These are phyloP conservation scores for Nicotiana benthamiana DNA, from an alignment of 257 asterid species.

Conservation along the genomic window DNA sequence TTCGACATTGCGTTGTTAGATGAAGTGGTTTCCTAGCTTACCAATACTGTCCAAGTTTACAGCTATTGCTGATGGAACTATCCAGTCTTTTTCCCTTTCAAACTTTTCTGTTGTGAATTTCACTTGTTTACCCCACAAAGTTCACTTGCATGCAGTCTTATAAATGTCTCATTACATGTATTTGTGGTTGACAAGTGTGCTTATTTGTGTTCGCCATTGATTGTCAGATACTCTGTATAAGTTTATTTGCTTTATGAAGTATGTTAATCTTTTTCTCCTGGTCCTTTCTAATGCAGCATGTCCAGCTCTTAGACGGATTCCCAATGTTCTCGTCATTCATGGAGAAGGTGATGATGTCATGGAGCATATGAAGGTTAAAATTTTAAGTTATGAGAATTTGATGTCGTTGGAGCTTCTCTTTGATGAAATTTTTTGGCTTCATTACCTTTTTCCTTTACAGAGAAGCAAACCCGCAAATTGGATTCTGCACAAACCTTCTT, in stretches of 20 bases:
- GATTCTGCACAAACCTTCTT: slow-evolving; percentile 93
- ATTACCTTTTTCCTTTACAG: slow-evolving; percentile 39
- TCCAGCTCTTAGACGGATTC: slow-evolving; percentile 58
- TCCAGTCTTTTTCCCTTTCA: background rate
- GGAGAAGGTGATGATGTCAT: slow-evolving; percentile 89
- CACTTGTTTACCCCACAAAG: background rate
- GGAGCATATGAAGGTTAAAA: slow-evolving; percentile 80
- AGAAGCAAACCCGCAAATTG: slow-evolving; percentile 69
- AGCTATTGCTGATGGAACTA: background rate
- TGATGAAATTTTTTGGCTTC: slow-evolving; percentile 11
- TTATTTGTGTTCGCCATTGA: background rate
- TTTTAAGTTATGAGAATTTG: slow-evolving; percentile 1
- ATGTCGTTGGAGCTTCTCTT: slow-evolving; percentile 18
- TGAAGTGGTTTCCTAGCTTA: background rate
- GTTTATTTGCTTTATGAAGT: background rate
- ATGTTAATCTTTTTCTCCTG: background rate
- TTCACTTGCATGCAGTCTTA: background rate
- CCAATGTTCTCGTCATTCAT: slow-evolving; percentile 72
- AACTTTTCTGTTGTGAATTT: background rate
- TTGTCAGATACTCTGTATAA: background rate
- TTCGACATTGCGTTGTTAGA: background rate
- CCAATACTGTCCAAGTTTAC: background rate
- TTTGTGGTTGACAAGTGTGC: background rate
- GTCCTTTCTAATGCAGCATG: slow-evolving; percentile 45
- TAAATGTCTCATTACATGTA: background rate